phyloP scores from a whole-genome alignment of 2,329 filamentous ascomycete genomes.

The Graphium sp. region DNA sequence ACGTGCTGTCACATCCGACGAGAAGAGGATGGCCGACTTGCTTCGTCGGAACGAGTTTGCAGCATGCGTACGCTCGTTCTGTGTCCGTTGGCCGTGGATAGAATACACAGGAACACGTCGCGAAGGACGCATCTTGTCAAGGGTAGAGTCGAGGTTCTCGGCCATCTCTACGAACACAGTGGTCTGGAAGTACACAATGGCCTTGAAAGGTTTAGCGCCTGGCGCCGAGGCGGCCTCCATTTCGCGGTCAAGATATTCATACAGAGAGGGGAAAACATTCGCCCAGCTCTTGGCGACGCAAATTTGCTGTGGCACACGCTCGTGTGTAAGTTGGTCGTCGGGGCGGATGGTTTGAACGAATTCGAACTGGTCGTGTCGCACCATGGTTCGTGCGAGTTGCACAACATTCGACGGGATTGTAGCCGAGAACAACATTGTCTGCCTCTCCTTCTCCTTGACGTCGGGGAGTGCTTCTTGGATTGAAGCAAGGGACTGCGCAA shows the following conservation, averaged over 20 bases:
- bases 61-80: conserved; percentile 49
- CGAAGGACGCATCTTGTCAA: conserved; percentile 14
- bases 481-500: conserved; percentile 44
- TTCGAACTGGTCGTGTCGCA: conserved; percentile 66
- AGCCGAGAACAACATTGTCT: conserved; percentile 90
- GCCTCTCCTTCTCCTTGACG: conserved; percentile 46
- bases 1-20: conserved; percentile 65
- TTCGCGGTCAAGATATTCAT: conserved; percentile 57
- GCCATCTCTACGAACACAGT: conserved; percentile 56
- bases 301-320: conserved; percentile 65
- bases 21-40: conserved; percentile 50
- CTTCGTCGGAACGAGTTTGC: conserved; percentile 55
- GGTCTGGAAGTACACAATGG: conserved; percentile 82
- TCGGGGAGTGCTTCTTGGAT: conserved; percentile 49
- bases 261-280: conserved; percentile 58
- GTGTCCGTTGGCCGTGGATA: conserved; percentile 68
- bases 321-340: conserved; percentile 72
- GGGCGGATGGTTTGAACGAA: conserved; percentile 78
- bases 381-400: conserved; percentile 56
- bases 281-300: conserved; percentile 52
- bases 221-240: conserved; percentile 20
- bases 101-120: conserved; percentile 28
- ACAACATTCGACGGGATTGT: conserved; percentile 80
- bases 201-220: conserved; percentile 59
- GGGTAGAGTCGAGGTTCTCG: conserved; percentile 27